These are phyloP conservation scores for Theobroma cacao DNA, from an alignment of 345 rosid genomes.

Conservation along the genomic window DNA sequence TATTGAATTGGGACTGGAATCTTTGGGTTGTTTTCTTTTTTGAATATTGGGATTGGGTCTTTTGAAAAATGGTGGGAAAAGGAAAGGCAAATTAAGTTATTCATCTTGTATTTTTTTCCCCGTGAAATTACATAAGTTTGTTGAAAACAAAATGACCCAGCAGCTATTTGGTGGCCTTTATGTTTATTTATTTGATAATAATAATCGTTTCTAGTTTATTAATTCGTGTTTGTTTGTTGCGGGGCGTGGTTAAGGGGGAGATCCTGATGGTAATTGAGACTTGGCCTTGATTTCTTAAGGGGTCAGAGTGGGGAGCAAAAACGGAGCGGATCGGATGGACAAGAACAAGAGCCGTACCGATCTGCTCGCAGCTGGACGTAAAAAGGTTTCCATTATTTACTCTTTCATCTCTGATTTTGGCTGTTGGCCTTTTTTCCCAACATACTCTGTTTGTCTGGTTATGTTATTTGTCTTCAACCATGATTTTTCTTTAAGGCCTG, in stretches of 20 bases:
- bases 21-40: background rate
- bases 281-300: slow-evolving; percentile 28
- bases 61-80: background rate
- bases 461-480: background rate
- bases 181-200: background rate
- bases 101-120: background rate
- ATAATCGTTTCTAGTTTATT: slow-evolving; percentile 1
- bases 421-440: background rate
- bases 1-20: background rate
- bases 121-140: background rate
- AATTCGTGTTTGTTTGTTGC: background rate
- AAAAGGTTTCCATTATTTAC: slow-evolving; percentile 49
- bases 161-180: background rate
- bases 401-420: background rate
- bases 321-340: slow-evolving; percentile 63
- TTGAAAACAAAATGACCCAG: too few species aligned
- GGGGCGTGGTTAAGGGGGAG: slow-evolving; percentile 12
- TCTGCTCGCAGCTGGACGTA: slow-evolving; percentile 91
- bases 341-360: slow-evolving; percentile 87
- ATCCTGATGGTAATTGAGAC: slow-evolving; percentile 35
- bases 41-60: background rate
- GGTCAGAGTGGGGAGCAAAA: slow-evolving; percentile 25
- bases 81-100: background rate
- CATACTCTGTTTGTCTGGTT: background rate
- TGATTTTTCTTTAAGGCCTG: background rate